These are phyloP conservation scores for Tricholoma sp. DNA, from an alignment of 768 basidiomycete genomes.

Conservation along the genomic window DNA sequence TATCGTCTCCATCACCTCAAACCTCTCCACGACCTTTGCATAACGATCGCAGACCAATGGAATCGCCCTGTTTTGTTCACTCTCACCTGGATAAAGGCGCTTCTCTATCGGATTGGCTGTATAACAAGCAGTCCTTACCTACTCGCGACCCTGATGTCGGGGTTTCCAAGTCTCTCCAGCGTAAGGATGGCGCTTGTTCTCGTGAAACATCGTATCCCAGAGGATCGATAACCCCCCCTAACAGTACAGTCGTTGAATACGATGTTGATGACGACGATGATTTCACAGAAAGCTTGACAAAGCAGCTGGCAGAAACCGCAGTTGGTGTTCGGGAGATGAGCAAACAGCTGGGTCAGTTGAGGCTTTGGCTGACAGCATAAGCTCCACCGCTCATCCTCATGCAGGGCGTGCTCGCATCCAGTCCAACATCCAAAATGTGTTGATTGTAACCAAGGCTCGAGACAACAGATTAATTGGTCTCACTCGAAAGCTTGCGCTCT, in stretches of 20 bases:
- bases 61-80: slow-evolving; percentile 91
- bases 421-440: slow-evolving; percentile 86
- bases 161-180: slow-evolving; percentile 46
- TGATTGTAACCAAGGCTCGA: slow-evolving; percentile 96
- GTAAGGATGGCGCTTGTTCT: slow-evolving; percentile 11
- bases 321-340: slow-evolving; percentile 98
- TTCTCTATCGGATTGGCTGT: slow-evolving; percentile 73
- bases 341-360: slow-evolving; percentile 83
- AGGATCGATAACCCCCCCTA: slow-evolving; percentile 10
- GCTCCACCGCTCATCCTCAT: slow-evolving; percentile 2
- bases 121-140: slow-evolving; percentile 34
- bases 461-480: slow-evolving; percentile 96
- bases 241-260: slow-evolving; percentile 20
- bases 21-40: slow-evolving; percentile 9
- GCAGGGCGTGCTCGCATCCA: slow-evolving; percentile 88
- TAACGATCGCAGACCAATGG: slow-evolving; percentile 28
- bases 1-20: slow-evolving; percentile 11
- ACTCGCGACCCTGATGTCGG: slow-evolving; percentile 37
- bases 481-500: slow-evolving; percentile 89
- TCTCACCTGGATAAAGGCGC: slow-evolving; percentile 83
- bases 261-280: slow-evolving; percentile 61
- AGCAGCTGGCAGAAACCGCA: slow-evolving; percentile 93
- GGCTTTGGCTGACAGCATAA: neutral
- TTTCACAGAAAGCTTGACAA: slow-evolving; percentile 75
- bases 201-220: neutral